Percentiles rank a stretch among this genome's conserved stretches.
Conservation (phyloP, 345 rosid species). For the Eucalyptus dawsonii region DNA sequence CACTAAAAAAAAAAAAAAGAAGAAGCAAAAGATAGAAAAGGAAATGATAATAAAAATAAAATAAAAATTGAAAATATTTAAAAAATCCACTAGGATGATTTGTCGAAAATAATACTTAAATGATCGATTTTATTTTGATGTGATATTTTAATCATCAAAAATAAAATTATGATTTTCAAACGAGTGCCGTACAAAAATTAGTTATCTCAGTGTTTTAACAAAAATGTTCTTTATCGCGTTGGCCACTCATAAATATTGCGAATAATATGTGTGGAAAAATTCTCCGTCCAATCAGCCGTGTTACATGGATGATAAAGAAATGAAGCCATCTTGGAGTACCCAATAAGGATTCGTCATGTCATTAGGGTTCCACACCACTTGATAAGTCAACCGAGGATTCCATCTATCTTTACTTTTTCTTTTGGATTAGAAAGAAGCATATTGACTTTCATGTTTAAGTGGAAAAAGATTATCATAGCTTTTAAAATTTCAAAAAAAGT, state of each 20-base stretch:
- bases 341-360: background rate
- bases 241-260: background rate
- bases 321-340: background rate
- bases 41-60: no score
- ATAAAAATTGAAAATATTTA: accelerated
- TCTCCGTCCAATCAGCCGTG: background rate
- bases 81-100: no score
- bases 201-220: accelerated
- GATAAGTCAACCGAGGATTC: background rate
- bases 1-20: background rate
- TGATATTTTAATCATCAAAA: accelerated
- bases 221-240: no score
- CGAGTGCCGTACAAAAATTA: accelerated
- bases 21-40: background rate
- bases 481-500: background rate
- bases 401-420: background rate
- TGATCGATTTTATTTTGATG: background rate
- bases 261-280: background rate
- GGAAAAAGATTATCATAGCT: background rate
- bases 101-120: no score
- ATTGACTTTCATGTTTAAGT: background rate
- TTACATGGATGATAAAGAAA: background rate
- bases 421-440: background rate
- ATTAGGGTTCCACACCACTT: background rate
- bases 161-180: accelerated